Percentiles rank a stretch among this genome's conserved stretches.
These are phyloP conservation scores for Trametes sp. DNA, from an alignment of 1,284 basidiomycete genomes.

Conservation along the genomic window DNA sequence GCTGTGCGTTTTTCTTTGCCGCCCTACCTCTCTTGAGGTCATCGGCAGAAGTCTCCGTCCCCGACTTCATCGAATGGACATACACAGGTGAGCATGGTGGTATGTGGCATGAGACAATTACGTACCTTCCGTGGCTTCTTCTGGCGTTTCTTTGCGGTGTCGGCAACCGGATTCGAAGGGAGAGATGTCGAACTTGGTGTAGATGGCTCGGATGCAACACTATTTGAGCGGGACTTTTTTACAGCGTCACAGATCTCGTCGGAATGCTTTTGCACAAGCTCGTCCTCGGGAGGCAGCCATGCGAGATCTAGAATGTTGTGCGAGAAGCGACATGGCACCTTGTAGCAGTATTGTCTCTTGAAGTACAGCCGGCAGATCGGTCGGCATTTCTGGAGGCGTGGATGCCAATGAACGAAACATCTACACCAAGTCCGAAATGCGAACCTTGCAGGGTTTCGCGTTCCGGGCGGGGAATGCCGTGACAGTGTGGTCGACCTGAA, in stretches of 20 bases:
- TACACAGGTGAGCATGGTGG: not conserved
- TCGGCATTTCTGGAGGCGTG: not conserved
- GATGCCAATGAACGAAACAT: not conserved
- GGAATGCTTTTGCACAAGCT: constrained; percentile 1
- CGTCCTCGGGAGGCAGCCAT: constrained; percentile 5
- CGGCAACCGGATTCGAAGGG: not conserved
- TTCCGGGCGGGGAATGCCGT: too few relatives aligned
- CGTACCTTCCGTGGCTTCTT: constrained; percentile 10
- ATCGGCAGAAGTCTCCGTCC: not conserved
- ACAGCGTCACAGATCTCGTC: not conserved
- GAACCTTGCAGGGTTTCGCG: too few relatives aligned
- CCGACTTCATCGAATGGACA: not conserved
- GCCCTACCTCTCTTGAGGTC: not conserved
- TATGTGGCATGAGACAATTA: too few relatives aligned
- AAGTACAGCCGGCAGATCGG: constrained; percentile 19
- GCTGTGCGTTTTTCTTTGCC: not conserved
- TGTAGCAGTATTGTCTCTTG: not conserved
- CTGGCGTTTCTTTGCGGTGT: constrained; percentile 10
- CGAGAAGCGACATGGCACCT: constrained; percentile 9
- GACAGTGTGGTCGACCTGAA: too few relatives aligned
- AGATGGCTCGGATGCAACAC: not conserved
- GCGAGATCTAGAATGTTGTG: constrained; percentile 15
- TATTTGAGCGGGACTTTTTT: too few relatives aligned
- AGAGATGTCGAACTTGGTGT: not conserved
- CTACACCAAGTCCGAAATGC: not conserved